Evolutionary conservation across 805 yeast genomes (phyloP).

Genomic region (Ogataea wickerhamii): DNA sequence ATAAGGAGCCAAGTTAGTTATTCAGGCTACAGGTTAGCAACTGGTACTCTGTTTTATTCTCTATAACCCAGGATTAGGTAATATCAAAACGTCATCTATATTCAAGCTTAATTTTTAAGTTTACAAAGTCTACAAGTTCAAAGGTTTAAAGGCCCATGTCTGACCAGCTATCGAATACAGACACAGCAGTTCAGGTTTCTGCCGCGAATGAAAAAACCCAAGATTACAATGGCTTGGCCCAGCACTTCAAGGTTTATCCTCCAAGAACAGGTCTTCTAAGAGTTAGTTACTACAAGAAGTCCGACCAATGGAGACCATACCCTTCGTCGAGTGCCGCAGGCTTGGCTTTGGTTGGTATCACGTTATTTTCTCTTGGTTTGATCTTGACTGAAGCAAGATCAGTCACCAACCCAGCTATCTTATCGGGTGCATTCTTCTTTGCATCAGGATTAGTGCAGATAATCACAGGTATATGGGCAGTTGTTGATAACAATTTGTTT

Average conservation of each 20-base stretch:
- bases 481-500: constrained; percentile 45
- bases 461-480: constrained; percentile 50
- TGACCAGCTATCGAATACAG: constrained; percentile 27
- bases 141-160: constrained; percentile 7
- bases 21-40: background rate
- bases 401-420: constrained; percentile 39
- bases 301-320: constrained; percentile 39
- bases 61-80: background rate
- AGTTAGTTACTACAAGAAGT: constrained; percentile 42
- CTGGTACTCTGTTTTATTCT: background rate
- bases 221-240: constrained; percentile 5
- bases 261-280: constrained; percentile 40
- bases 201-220: constrained; percentile 7
- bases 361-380: constrained; percentile 47
- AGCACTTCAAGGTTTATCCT: constrained; percentile 31
- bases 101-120: background rate
- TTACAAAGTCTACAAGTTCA: background rate
- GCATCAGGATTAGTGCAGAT: constrained; percentile 48
- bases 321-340: constrained; percentile 52
- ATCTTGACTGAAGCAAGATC: constrained; percentile 42
- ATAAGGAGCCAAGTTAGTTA: background rate
- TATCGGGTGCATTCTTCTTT: constrained; percentile 42
- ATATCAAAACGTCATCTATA: background rate
- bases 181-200: constrained; percentile 24
- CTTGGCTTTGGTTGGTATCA: constrained; percentile 40